Evolutionary conservation across 2,329 filamentous ascomycete genomes (phyloP), one percentile per base, ranked within the genome.

Genomic region (Monilinia fructicola): DNA sequence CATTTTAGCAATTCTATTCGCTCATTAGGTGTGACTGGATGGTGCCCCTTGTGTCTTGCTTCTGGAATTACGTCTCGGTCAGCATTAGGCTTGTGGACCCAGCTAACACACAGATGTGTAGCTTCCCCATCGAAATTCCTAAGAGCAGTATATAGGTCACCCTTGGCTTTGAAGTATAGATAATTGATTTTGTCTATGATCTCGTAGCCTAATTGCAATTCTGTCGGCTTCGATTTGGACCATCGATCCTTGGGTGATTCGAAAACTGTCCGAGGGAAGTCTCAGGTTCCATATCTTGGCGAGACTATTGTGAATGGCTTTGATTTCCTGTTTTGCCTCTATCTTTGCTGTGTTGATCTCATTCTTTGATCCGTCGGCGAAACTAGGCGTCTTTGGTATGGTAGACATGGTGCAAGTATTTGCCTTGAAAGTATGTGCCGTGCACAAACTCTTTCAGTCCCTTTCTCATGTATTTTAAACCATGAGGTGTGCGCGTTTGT

Each of bases 51-150:
- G 12, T 67, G 50, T 18, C 65, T 72, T 28, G 28, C 60, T 21
- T 64, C 52, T n/a, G 71, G 71, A 38, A 73, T 46, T 16, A 69
- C 56, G 0, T 64, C 69, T 40, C 68, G 59, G 10, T 72, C 69
- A 42, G 68, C 70, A 21, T 64, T 69, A 2, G 67, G 65, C 46
- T 73, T 73, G 7, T 65, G 26, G 2, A 70, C 61, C 71, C 71
- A 73, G 16, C 63, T 63, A 14, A 52, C 54, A 54, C 67, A 71
- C 5, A 69, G n/a, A 1, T 40, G n/a, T 31, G 56, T 54, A 11
- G 52, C 53, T 48, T 59, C n/a, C 11, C 3, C 10, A 26, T 58
- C 23, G 28, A 65, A 64, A 5, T 23, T 35, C 6, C 50, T 28
- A 26, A 56, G 40, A 26, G 42, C 28, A 46, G 26, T 11, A 1